These are phyloP conservation scores for Melanomma pulvis-pyrius DNA, from an alignment of 495 filamentous ascomycete species.

Conservation along the genomic window DNA sequence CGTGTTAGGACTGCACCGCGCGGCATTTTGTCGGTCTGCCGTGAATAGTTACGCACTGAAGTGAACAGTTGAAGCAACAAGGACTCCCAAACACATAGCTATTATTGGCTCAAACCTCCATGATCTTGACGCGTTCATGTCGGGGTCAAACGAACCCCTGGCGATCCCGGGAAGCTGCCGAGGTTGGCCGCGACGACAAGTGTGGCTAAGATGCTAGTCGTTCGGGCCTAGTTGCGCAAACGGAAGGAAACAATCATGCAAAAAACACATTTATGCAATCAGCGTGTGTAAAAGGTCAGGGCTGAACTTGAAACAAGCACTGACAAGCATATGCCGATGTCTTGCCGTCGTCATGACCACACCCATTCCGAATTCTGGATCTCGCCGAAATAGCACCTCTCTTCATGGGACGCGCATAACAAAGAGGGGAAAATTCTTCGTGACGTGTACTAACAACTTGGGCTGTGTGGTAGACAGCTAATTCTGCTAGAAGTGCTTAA, in stretches of 20 bases:
- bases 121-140: background rate
- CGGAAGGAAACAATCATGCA: background rate
- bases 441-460: background rate
- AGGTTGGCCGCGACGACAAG: background rate
- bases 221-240: background rate
- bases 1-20: background rate
- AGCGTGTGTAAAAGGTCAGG: background rate
- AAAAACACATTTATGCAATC: constrained; percentile 1
- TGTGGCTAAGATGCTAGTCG: constrained; percentile 4
- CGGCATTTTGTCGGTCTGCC: background rate
- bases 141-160: background rate
- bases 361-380: background rate
- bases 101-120: background rate
- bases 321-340: background rate
- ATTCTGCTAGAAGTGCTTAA: background rate
- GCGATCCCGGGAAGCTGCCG: background rate
- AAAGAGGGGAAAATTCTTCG: background rate
- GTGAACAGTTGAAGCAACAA: background rate
- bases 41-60: background rate
- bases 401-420: background rate
- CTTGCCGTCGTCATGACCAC: background rate
- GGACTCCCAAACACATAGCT: background rate
- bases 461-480: background rate
- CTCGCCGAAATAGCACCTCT: background rate
- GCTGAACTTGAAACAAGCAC: background rate